phyloP scores from a whole-genome alignment of 2,329 filamentous ascomycete genomes.

The Leptoxyphium fumago region DNA sequence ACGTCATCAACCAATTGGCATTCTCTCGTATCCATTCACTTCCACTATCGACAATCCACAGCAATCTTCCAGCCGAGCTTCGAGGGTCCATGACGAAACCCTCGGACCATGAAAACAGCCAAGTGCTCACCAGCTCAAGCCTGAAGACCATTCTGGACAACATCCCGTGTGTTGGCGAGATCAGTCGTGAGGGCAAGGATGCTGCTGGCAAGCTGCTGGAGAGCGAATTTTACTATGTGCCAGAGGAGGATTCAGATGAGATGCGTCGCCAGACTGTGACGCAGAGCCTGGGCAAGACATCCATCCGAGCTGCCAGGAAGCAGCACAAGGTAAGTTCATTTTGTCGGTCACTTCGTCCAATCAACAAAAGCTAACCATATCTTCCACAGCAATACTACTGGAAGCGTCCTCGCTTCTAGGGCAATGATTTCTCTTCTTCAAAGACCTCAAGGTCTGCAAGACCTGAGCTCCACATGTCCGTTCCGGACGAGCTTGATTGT shows the following conservation, averaged over 20 bases:
- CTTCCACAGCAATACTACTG: constrained; percentile 52
- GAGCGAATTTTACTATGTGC: constrained; percentile 93
- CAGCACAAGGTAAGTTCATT: constrained; percentile 71
- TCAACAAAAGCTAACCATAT: neutral
- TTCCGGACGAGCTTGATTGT: neutral
- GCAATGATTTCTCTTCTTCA: too few relatives aligned
- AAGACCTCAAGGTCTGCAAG: too few relatives aligned
- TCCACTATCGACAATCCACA: constrained; percentile 76
- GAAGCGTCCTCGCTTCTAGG: constrained; percentile 39
- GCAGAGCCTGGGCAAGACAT: constrained; percentile 74
- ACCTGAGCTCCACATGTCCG: constrained; percentile 6
- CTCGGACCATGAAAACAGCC: constrained; percentile 12
- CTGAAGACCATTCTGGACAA: constrained; percentile 59
- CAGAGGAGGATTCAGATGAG: constrained; percentile 69
- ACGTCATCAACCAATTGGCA: constrained; percentile 87
- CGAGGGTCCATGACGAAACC: constrained; percentile 19
- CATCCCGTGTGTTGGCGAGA: constrained; percentile 72
- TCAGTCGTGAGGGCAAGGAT: constrained; percentile 82
- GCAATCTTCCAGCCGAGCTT: constrained; percentile 59
- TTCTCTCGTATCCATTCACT: constrained; percentile 87
- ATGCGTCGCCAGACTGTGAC: constrained; percentile 70
- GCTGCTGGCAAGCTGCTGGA: constrained; percentile 86
- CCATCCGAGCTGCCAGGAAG: constrained; percentile 77
- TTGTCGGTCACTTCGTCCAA: constrained; percentile 2
- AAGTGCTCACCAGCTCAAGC: constrained; percentile 40